Conservation (phyloP, 306 rosid species). For the Cucumis melo region DNA sequence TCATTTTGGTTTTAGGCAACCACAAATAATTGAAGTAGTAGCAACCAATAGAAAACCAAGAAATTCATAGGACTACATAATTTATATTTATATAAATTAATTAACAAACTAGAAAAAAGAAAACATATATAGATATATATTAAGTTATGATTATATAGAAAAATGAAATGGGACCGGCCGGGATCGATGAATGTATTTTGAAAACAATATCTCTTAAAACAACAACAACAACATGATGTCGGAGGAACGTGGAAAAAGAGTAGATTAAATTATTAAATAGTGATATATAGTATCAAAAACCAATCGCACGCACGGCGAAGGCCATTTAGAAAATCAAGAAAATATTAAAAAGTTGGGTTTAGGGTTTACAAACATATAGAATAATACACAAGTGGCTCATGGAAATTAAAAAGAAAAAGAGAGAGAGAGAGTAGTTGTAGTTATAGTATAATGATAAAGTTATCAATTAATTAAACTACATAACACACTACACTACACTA, state of each 20-base stretch:
- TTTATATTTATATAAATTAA: too few relatives aligned
- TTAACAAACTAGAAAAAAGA: too few relatives aligned
- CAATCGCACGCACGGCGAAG: background rate
- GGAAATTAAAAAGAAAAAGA: too few relatives aligned
- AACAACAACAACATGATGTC: background rate
- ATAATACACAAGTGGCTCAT: background rate
- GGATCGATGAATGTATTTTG: background rate
- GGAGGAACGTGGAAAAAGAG: conserved; percentile 19
- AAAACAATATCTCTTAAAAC: background rate
- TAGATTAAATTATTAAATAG: background rate
- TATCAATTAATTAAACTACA: too few relatives aligned
- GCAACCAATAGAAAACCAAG: conserved; percentile 14
- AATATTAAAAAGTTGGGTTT: background rate
- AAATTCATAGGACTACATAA: too few relatives aligned
- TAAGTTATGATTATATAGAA: too few relatives aligned
- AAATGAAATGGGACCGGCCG: background rate
- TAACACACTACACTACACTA: too few relatives aligned
- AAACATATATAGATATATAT: too few relatives aligned
- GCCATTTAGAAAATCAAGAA: background rate
- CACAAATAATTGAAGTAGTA: conserved; percentile 48
- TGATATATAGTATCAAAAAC: background rate
- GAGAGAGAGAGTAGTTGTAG: too few relatives aligned
- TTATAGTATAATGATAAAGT: too few relatives aligned
- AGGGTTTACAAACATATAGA: background rate
- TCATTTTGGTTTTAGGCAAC: conserved; percentile 22